Evolutionary conservation across 202 grass and related monocot genomes (phyloP).

Genomic region (Digitaria exilis): DNA sequence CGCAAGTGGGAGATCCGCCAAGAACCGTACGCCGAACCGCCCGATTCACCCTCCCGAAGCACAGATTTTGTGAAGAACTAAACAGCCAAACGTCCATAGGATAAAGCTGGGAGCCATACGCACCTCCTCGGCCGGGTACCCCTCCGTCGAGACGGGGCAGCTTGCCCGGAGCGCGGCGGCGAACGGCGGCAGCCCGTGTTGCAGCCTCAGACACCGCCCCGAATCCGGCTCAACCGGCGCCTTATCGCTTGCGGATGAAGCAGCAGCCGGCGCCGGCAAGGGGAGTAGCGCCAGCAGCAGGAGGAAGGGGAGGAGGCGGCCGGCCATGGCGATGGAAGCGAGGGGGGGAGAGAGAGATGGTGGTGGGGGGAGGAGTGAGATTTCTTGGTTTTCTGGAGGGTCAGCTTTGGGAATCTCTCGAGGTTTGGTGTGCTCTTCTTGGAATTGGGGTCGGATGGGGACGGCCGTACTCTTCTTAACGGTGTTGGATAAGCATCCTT

Average conservation of each 20-base stretch:
- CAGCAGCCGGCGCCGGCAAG: neutral
- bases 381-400: slow-evolving; percentile 42
- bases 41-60: neutral
- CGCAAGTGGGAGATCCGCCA: slow-evolving; percentile 21
- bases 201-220: slow-evolving; percentile 30
- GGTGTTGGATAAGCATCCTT: neutral
- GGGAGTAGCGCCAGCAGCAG: slow-evolving; percentile 29
- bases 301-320: slow-evolving; percentile 39
- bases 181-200: slow-evolving; percentile 40
- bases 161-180: slow-evolving; percentile 30
- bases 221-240: neutral
- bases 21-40: neutral
- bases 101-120: neutral
- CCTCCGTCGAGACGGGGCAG: slow-evolving; percentile 43
- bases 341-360: neutral
- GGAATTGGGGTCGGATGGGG: neutral
- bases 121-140: slow-evolving; percentile 46
- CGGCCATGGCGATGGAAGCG: slow-evolving; percentile 41
- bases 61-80: slow-evolving; percentile 4
- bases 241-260: neutral
- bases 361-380: slow-evolving; percentile 35
- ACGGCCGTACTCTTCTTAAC: neutral
- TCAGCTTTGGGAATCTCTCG: slow-evolving; percentile 18
- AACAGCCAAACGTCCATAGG: neutral
- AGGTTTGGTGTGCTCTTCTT: slow-evolving; percentile 32